Base-by-base conservation (phyloP, 495 filamentous ascomycete species). In the Penicillium malachiteum region DNA sequence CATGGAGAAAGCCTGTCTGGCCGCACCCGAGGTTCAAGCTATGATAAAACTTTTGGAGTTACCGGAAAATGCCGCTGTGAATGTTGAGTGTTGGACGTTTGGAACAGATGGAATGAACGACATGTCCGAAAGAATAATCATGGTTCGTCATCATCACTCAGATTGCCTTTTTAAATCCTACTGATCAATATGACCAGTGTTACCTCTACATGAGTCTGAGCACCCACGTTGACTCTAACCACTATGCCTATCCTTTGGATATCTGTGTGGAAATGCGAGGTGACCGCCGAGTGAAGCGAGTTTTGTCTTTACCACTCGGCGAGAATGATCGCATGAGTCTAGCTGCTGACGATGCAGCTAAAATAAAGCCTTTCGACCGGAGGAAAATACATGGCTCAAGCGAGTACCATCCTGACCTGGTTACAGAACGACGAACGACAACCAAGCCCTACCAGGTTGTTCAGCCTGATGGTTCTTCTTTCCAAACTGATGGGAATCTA, bases 391-490 rank as follows among this genome's bases (percentile, higher is more conserved):
- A 30, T 14, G 6, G 34, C 11, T 7, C 47, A 72, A 91, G 67
- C 62, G 90, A 94, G 66, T 94, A 93, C 59, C 82, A 65, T 48
- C 68, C 68, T 3, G 83, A 89, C 56, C 63, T 87, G 7, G 18
- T 30, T 2, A 16, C 7, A 83, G 16, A 50, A 2, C 63, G 87
- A 7, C 71, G 78, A 33, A 79, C 74, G 46, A 80, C 87, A 50
- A 69, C 90, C 35, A 93, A 91, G 69, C 89, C 91, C 1, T 73
- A 90, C 50, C 84, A 87, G 13, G 83, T 96, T 0, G 66, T 85
- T 13, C 91, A 96, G 60, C 90, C 90, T 1, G 80, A 92, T 50
- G 91, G 91, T 1, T 81, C 83, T 6, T 89, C 86, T 5, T 95
- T 96, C 70, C 60, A 52, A 33, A 59, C 62, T 4, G 35, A 65